Evolutionary conservation across 2,329 filamentous ascomycete species (phyloP), one percentile per base, ranked within the genome.

Genomic region (Xylariaceae sp.): DNA sequence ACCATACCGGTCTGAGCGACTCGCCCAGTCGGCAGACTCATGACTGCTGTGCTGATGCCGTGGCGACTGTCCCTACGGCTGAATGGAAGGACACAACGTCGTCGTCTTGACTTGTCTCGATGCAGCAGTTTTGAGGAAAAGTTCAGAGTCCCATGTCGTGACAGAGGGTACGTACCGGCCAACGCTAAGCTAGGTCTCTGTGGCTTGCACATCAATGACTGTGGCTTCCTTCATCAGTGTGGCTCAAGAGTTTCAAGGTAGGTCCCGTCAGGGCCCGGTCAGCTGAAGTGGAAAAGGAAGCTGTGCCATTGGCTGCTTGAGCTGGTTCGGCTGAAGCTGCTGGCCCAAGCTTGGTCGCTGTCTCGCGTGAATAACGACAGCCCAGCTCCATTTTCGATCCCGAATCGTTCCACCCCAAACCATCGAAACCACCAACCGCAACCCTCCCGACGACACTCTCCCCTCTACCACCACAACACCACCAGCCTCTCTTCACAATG

Each of bases 1-100:
- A 51, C 56, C 75, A 49, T 76, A 89, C 86, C 81, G 66, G 77
- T 74, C 63, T 75, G 73, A 48, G 78, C 73, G 60, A 86, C 71
- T 71, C 79, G 80, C 73, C 81, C 73, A 61, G 82, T 75, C 59
- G 84, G 82, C 64, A 86, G 69, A 71, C 76, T 87, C 86, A 89
- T 90, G 64, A 56, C 63, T 27, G 22, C 55, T 47, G 45, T 53
- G 46, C 39, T 27, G 22, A 7, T 47, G 48, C 49, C 57, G 40
- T 42, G 18, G 45, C 31, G 22, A 11, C 35, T 38, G 35, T 17
- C 12, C 42, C 47, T 47, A 38, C 32, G 33, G 39, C 18, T n/a
- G 22, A 7, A 27, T 27, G 22, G 22, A 27, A 27, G 22, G 22
- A 27, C 22, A 27, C 4, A 7, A 27, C 22, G 22, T 27, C 22